These are phyloP conservation scores for Silene uniflora DNA, from an alignment of 148 eudicot species.

Conservation along the genomic window DNA sequence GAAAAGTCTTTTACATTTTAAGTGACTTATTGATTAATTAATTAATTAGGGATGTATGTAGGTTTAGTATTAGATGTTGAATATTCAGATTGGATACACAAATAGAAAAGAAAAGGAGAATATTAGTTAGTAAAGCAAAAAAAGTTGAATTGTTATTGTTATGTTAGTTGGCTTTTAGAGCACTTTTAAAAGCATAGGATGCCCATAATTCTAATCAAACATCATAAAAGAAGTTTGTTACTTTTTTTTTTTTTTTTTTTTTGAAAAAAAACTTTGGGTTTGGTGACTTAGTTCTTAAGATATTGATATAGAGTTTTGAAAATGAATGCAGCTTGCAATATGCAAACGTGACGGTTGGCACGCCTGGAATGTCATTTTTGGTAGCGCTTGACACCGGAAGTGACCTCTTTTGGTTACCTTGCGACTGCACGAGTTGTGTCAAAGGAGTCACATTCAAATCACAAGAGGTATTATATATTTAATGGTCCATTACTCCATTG, in stretches of 20 bases:
- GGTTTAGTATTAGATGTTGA: not conserved
- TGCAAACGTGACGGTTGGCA: slow-evolving; percentile 76
- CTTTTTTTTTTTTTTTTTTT: not conserved
- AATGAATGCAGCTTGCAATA: slow-evolving; percentile 69
- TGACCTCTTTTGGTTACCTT: slow-evolving; percentile 87
- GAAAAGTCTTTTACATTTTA: no score
- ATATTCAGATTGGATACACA: slow-evolving; percentile 10
- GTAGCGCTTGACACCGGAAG: slow-evolving; percentile 97
- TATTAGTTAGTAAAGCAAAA: slow-evolving; percentile 9
- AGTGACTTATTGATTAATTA: no score
- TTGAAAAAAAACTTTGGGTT: not conserved
- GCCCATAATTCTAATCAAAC: slow-evolving; percentile 23
- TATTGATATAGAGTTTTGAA: not conserved
- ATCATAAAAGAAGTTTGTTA: slow-evolving; percentile 16
- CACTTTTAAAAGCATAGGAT: slow-evolving; percentile 25
- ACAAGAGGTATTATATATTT: slow-evolving; percentile 45
- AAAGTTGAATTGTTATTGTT: slow-evolving; percentile 8
- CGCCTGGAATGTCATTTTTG: slow-evolving; percentile 56
- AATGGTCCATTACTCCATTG: not conserved
- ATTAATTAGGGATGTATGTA: no score
- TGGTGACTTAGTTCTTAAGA: not conserved
- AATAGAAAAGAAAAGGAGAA: not conserved
- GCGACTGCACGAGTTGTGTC: slow-evolving; percentile 69
- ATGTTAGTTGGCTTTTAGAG: slow-evolving; percentile 8
- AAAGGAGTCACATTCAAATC: slow-evolving; percentile 27